phyloP scores from a whole-genome alignment of 2,329 filamentous ascomycete species.

The Sporothrix protearum region DNA sequence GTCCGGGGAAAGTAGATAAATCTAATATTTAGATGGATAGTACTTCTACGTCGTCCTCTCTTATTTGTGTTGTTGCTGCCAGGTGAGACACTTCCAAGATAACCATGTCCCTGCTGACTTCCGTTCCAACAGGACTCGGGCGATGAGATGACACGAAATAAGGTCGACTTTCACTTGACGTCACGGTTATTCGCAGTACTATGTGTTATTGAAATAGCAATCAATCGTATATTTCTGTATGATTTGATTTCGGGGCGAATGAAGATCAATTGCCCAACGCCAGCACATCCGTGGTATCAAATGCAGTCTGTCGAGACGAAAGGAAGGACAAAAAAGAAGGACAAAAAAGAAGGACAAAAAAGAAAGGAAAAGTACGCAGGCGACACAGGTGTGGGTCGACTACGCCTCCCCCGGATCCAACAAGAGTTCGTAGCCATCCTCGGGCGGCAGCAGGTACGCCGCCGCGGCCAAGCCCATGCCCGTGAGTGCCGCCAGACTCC shows the following conservation, averaged over 20 bases:
- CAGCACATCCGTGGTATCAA: neutral
- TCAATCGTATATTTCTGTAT: neutral
- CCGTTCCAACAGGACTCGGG: too few relatives aligned
- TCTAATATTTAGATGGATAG: too few relatives aligned
- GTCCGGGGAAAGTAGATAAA: too few relatives aligned
- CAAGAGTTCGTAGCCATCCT: slow-evolving; percentile 79
- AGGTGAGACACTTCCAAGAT: too few relatives aligned
- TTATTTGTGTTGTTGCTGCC: too few relatives aligned
- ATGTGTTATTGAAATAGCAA: neutral
- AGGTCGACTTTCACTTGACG: too few relatives aligned
- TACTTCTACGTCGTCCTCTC: too few relatives aligned
- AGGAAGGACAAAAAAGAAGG: neutral
- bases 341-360: neutral
- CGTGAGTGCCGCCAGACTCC: slow-evolving; percentile 49
- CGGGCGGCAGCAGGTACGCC: slow-evolving; percentile 67
- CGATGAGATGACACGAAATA: too few relatives aligned
- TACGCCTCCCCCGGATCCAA: slow-evolving; percentile 52
- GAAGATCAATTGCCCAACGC: neutral
- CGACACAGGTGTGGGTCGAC: too few relatives aligned
- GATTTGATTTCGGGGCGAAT: neutral
- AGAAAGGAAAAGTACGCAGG: neutral
- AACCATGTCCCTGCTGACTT: too few relatives aligned
- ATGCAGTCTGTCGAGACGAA: neutral
- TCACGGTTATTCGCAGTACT: too few relatives aligned
- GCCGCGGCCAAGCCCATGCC: slow-evolving; percentile 61